Conservation (phyloP, 345 rosid genomes). For the Dovyalis caffra region DNA sequence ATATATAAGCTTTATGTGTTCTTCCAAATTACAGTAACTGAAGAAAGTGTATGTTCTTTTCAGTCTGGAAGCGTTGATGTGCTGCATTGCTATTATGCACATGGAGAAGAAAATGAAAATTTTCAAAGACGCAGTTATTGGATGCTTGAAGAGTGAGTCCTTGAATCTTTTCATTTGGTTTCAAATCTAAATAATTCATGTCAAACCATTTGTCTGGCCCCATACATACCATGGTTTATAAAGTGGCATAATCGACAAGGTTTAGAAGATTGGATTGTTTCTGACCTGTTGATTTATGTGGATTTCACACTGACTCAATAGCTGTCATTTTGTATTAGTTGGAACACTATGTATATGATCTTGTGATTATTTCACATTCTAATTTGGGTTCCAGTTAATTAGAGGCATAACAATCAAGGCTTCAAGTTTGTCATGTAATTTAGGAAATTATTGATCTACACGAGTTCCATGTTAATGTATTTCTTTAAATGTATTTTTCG, state of each 20-base stretch:
- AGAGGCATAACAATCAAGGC: neutral
- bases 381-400: neutral
- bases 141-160: conserved; percentile 97
- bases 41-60: conserved; percentile 14
- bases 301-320: neutral
- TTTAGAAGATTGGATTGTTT: neutral
- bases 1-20: neutral
- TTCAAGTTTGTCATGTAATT: neutral
- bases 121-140: conserved; percentile 97
- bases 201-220: neutral
- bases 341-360: neutral
- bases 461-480: neutral
- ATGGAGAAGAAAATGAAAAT: conserved; percentile 80
- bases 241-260: neutral
- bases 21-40: neutral
- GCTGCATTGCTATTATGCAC: conserved; percentile 96
- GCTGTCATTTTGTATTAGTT: neutral
- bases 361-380: neutral
- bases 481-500: neutral
- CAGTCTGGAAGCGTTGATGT: conserved; percentile 93
- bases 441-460: neutral
- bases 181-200: neutral
- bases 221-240: neutral
- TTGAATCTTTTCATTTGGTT: conserved; percentile 11
- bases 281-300: neutral